phyloP scores from a whole-genome alignment of 805 yeast genomes.

The Kuraishia piskuri region DNA sequence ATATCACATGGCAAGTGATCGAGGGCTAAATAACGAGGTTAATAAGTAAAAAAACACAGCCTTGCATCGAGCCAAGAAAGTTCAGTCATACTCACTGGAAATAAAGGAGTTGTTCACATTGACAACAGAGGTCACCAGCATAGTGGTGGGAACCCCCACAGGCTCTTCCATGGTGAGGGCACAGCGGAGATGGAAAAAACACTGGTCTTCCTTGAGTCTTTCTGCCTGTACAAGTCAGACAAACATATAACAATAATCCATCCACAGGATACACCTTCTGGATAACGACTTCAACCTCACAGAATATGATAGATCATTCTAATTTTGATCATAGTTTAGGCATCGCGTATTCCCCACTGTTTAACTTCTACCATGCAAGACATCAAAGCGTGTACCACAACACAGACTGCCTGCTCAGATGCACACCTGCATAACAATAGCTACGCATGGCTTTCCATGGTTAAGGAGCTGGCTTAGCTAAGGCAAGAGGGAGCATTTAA shows the following conservation, averaged over 20 bases:
- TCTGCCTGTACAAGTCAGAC: background rate
- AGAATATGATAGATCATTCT: too few relatives aligned
- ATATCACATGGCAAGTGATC: constrained; percentile 31
- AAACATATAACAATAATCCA: background rate
- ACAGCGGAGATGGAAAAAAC: background rate
- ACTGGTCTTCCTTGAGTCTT: background rate
- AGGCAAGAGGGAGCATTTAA: too few relatives aligned
- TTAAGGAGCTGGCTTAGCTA: too few relatives aligned
- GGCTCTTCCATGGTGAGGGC: background rate
- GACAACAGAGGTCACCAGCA: constrained; percentile 2
- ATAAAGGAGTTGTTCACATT: constrained; percentile 5
- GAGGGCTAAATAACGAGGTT: constrained; percentile 8
- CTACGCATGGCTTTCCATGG: too few relatives aligned
- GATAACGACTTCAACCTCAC: too few relatives aligned
- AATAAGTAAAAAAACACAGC: too few relatives aligned
- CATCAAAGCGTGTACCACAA: background rate
- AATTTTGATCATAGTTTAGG: too few relatives aligned
- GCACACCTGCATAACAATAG: background rate
- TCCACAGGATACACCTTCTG: too few relatives aligned
- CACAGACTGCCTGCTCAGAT: background rate
- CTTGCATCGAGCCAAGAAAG: background rate
- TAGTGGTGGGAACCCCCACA: background rate
- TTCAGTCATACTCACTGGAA: constrained; percentile 2
- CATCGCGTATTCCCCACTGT: background rate
- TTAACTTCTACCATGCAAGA: background rate